These are phyloP conservation scores for Cryptosporidium ryanae DNA, from an alignment of 169 alveolate species.

Conservation along the genomic window DNA sequence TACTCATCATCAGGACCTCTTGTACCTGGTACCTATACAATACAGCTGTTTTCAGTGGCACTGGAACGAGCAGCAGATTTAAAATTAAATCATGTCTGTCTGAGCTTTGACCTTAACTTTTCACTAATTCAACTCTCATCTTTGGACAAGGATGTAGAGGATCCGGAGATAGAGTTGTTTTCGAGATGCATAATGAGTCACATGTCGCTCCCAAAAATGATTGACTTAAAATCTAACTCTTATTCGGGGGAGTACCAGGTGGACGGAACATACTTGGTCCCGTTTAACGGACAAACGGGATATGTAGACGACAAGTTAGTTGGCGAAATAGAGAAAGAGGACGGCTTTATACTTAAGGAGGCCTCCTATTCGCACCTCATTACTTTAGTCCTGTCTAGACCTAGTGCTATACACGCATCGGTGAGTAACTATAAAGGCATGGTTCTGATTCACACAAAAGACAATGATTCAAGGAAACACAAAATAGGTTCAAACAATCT, in stretches of 20 bases:
- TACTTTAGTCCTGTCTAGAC: conserved; percentile 4
- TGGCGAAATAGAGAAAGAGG: not conserved
- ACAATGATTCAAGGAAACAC: not conserved
- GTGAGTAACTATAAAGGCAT: conserved; percentile 45
- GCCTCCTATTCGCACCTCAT: conserved; percentile 1
- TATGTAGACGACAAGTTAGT: too few relatives aligned
- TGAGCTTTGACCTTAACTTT: conserved; percentile 7
- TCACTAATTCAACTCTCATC: conserved; percentile 20
- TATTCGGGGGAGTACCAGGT: conserved; percentile 27
- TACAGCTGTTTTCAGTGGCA: conserved; percentile 12
- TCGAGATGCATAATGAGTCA: conserved; percentile 19
- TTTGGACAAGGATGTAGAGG: not conserved
- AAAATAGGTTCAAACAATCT: conserved; percentile 28
- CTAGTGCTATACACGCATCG: conserved; percentile 31
- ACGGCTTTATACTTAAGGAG: conserved; percentile 11
- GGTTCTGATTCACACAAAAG: conserved; percentile 1
- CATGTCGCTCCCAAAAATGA: conserved; percentile 31
- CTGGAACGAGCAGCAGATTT: not conserved
- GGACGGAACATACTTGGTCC: conserved; percentile 48
- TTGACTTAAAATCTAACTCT: conserved; percentile 21
- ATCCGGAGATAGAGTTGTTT: not conserved
- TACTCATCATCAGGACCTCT: conserved; percentile 49
- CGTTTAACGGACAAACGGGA: not conserved
- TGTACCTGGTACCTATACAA: conserved; percentile 27
- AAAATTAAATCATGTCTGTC: not conserved